Evolutionary conservation across 345 rosid species (phyloP).

Genomic region (Isatis tinctoria): DNA sequence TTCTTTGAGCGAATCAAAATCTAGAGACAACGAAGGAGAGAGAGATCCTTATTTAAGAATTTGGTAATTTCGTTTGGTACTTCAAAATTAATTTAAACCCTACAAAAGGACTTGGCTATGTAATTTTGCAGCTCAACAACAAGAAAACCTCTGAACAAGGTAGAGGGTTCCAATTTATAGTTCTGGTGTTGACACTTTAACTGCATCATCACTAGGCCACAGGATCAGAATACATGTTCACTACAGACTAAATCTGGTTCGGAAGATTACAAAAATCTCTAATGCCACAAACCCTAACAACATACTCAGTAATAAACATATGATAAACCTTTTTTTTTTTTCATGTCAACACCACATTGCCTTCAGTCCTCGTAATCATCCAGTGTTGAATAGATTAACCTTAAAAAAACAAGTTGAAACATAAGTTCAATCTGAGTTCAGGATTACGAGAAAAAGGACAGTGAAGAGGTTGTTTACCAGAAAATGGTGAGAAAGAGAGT

Average conservation of each 20-base stretch:
- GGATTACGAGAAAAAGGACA: background rate
- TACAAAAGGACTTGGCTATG: background rate
- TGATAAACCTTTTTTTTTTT: background rate
- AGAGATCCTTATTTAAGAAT: background rate
- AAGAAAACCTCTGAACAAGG: background rate
- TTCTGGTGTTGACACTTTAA: background rate
- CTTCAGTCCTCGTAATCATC: constrained; percentile 29
- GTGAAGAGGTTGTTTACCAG: constrained; percentile 44
- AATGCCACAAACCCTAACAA: background rate
- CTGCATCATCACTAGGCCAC: background rate
- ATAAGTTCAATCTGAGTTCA: background rate
- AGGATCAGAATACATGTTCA: background rate
- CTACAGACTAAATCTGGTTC: background rate
- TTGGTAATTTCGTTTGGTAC: background rate
- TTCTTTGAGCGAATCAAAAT: no score
- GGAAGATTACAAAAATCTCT: background rate
- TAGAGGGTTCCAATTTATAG: background rate
- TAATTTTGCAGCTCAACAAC: background rate
- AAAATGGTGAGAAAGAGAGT: constrained; percentile 74
- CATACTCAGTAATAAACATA: background rate
- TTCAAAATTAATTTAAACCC: background rate
- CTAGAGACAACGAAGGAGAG: no score
- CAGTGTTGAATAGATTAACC: constrained; percentile 60
- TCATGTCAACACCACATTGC: background rate
- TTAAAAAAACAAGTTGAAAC: constrained; percentile 3